phyloP scores from a whole-genome alignment of 2,329 filamentous ascomycete genomes.

The Talaromyces piceae region DNA sequence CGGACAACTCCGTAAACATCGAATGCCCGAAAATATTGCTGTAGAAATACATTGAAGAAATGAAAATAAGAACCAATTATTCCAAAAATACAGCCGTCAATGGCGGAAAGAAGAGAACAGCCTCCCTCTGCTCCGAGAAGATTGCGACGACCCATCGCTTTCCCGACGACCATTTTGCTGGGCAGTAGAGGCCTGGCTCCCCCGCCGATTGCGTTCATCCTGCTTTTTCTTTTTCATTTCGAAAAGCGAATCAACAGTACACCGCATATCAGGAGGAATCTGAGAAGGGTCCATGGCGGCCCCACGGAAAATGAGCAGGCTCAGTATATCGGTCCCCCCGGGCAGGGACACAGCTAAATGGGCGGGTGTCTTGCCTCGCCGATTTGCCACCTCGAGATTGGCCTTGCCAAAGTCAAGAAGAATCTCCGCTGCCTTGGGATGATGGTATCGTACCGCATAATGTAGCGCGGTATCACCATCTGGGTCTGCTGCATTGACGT shows the following conservation, averaged over 20 bases:
- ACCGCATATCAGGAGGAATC: background rate
- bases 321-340: background rate
- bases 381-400: background rate
- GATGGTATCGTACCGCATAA: background rate
- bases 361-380: background rate
- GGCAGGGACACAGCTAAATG: background rate
- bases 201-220: background rate
- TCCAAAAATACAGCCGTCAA: background rate
- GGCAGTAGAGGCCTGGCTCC: background rate
- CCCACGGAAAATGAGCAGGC: background rate
- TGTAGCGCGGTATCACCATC: background rate
- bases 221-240: background rate
- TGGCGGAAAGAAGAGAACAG: background rate
- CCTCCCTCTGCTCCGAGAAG: background rate
- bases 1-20: background rate
- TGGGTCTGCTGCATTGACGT: background rate
- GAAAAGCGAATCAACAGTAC: background rate
- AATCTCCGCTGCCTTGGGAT: background rate
- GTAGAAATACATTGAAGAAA: background rate
- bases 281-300: background rate
- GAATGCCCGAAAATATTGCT: no score
- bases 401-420: background rate
- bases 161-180: background rate
- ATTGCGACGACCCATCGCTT: background rate
- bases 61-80: background rate